Evolutionary conservation across 2,329 filamentous ascomycete genomes (phyloP).

Genomic region (Aureobasidium sp.): DNA sequence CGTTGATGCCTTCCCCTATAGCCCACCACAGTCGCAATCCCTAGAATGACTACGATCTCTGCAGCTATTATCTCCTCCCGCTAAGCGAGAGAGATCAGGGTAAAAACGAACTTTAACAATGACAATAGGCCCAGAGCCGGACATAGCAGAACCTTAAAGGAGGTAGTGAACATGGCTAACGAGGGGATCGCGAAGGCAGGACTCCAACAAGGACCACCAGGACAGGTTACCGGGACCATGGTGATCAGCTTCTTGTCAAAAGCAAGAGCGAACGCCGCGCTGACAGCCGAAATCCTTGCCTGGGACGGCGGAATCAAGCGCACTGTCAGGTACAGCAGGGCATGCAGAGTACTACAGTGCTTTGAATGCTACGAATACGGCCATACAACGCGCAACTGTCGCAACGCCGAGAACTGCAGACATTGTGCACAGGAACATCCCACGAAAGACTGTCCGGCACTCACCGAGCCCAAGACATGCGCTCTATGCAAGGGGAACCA

Average conservation of each 20-base stretch:
- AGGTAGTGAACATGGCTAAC: neutral
- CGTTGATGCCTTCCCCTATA: neutral
- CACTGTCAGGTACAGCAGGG: neutral
- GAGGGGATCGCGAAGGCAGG: too few species aligned
- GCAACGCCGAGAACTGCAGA: neutral
- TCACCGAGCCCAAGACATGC: neutral
- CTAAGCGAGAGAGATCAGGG: neutral
- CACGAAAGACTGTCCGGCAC: neutral
- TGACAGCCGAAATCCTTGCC: neutral
- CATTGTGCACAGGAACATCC: neutral
- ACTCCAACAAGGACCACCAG: neutral
- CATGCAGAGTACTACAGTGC: neutral
- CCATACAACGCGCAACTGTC: neutral
- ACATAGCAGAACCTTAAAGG: neutral
- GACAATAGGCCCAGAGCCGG: neutral
- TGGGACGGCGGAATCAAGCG: neutral
- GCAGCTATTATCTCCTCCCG: neutral
- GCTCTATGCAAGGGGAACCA: neutral
- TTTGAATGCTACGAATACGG: neutral
- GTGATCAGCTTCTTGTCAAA: neutral
- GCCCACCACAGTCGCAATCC: neutral
- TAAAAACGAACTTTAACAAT: slow-evolving; percentile 2
- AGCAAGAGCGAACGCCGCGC: neutral
- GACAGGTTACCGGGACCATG: neutral
- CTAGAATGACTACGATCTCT: neutral